phyloP scores from a whole-genome alignment of 495 filamentous ascomycete genomes.

The Immersiella caudata region DNA sequence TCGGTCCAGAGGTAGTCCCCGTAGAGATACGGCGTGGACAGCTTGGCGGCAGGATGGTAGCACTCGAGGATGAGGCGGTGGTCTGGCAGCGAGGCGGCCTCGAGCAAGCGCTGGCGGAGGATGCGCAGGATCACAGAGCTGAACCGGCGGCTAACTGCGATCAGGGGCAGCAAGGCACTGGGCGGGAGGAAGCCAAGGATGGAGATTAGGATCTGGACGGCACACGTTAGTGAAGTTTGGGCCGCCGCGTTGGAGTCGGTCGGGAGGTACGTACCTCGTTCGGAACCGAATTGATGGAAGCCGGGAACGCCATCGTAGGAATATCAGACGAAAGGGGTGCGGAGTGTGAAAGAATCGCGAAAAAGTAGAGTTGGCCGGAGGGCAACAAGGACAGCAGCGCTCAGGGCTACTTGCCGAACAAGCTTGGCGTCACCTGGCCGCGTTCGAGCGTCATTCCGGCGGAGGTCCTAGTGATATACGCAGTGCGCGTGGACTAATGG shows the following conservation, averaged over 20 bases:
- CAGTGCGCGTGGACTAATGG: neutral
- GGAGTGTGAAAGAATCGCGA: neutral
- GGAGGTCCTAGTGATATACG: neutral
- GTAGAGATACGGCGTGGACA: slow-evolving; percentile 67
- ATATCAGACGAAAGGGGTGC: neutral
- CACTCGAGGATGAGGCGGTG: slow-evolving; percentile 74
- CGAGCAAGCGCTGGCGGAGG: slow-evolving; percentile 64
- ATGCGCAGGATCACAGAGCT: slow-evolving; percentile 68
- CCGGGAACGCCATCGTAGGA: slow-evolving; percentile 31
- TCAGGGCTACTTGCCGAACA: neutral
- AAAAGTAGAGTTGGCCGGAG: neutral
- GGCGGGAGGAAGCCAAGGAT: slow-evolving; percentile 66
- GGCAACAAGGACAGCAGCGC: neutral
- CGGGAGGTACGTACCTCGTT: slow-evolving; percentile 44
- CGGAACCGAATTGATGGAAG: slow-evolving; percentile 43
- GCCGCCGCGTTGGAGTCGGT: neutral
- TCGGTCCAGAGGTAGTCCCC: slow-evolving; percentile 67
- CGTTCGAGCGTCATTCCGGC: neutral
- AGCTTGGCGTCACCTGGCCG: neutral
- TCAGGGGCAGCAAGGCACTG: slow-evolving; percentile 60
- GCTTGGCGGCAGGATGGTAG: slow-evolving; percentile 71
- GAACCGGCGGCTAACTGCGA: slow-evolving; percentile 66
- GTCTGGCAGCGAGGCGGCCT: slow-evolving; percentile 57
- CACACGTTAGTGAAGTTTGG: slow-evolving; percentile 9
- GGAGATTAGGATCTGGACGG: slow-evolving; percentile 65